Evolutionary conservation across 345 rosid species (phyloP), one percentile per base, ranked within the genome.

Genomic region (Acer yangbiense): DNA sequence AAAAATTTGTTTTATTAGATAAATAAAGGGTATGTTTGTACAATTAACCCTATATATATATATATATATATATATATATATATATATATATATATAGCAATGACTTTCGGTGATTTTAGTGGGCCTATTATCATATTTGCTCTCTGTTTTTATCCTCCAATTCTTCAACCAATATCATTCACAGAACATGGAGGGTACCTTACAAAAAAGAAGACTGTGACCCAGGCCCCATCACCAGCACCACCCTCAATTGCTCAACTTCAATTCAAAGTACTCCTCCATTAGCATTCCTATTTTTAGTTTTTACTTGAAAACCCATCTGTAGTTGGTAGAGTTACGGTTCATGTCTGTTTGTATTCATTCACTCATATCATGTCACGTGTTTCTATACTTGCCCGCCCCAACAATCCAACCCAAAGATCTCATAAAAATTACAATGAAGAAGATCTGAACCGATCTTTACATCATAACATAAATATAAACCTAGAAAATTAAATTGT

Each of bases 161-260:
- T 48, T 58, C 54, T 23, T 46, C 74, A 9, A 57, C 71, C 73
- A 78, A 41, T 66, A 44, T 25, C 57, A 39, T 78, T 65, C 79
- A 73, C 74, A 61, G 77, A 75, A 78, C 80, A 71, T 82, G 82
- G 79, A 72, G 81, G 50, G 6, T 5, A 43, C 66, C 27, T 9
- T 63, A 60, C 70, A 61, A 35, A 18, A 18, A 17, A 32, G 11
- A 73, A n/a, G 44, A 63, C 63, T 7, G 69, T 11, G 18, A 35
- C n/a, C 68, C 41, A 1, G 60, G 65, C 57, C 67, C 76, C 67
- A 17, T 60, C 64, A 60, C 16, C 17, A 3, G 18, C 17, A 3
- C 55, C 18, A 13, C 6, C 58, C 58, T 54, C n/a, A 16, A 16
- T 16, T 60, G 3, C 8, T 60, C 64, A 9, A 16, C 10, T 60